Conservation (phyloP, 345 rosid genomes). For the Eucalyptus pauciflora region DNA sequence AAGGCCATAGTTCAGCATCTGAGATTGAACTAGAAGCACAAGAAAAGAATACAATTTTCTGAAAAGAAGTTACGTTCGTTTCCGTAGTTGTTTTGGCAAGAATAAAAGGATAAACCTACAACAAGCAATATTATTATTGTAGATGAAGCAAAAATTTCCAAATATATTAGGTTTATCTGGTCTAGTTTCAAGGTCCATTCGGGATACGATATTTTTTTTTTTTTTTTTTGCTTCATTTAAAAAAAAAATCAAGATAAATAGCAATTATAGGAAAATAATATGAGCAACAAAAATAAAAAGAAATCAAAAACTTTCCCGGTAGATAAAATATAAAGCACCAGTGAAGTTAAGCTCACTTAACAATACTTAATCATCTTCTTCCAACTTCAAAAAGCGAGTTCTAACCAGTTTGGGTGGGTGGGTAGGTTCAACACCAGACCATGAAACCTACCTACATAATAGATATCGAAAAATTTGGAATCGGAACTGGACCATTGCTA, state of each 20-base stretch:
- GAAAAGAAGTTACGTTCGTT: not conserved
- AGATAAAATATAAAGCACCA: not conserved
- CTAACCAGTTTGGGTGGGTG: too few species aligned
- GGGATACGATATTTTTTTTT: too few species aligned
- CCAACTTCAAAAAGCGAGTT: not conserved
- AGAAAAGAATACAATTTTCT: not conserved
- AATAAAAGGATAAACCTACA: not conserved
- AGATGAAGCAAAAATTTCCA: not conserved
- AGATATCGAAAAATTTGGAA: not conserved
- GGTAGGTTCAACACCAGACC: not conserved
- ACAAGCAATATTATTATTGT: not conserved
- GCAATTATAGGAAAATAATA: too few species aligned
- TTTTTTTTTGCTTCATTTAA: too few species aligned
- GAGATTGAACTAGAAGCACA: not conserved
- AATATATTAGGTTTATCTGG: not conserved
- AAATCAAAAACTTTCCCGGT: too few species aligned
- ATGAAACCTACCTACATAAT: not conserved
- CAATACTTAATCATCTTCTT: not conserved
- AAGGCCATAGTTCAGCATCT: not conserved
- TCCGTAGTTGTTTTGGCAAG: not conserved
- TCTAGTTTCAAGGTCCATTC: not conserved
- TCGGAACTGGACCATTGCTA: fast-evolving
- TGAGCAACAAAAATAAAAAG: too few species aligned
- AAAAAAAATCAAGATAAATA: too few species aligned
- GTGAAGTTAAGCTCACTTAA: not conserved